Base-by-base conservation (phyloP, 352 stramenopile species). In the Globisporangium camurandrum region DNA sequence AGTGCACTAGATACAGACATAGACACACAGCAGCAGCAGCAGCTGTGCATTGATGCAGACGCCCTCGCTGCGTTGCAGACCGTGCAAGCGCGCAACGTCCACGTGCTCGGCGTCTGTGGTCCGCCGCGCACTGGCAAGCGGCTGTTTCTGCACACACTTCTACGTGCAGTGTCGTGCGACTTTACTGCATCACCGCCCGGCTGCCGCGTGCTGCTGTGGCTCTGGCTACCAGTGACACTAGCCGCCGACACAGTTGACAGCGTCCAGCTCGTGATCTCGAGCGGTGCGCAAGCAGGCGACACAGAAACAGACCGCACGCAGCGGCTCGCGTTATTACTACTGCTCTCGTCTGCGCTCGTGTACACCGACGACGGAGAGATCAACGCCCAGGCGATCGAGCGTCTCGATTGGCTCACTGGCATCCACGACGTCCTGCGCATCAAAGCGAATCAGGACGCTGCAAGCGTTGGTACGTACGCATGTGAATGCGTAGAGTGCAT, bases 291-390 rank as follows among this genome's bases (percentile, higher is more conserved):
- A 8, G 53, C 48, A 20, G 56, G 51, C 22, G 53, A 64, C 4
- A 52, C 48, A 0, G 22, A 11, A 33, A 56, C 8, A 16, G 47
- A 31, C 26, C 49, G 39, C 49, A 60, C 31, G 39, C 45, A n/a
- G 19, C 51, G 46, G 22, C 54, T 56, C 38, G 59, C 68, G 16
- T 61, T 87, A 22, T 43, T 87, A 23, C 55, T 85, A 51, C 57
- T 87, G 55, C 70, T 87, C 33, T 75, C 69, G 37, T 87, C 75
- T 16, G 60, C 59, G 17, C 51, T 87, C 16, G 37, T 85, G 30
- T 85, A 85, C 62, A 84, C 78, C 24, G 56, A 66, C 34, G 71
- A 84, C 39, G 69, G 68, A 38, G 72, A 84, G 38, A 69, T 87
- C 44, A 55, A 75, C 39, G 63, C 59, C 0, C 27, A 61, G 17